Conservation (phyloP, 192 early-diverging fungal species). For the Neocallimastix lanati region DNA sequence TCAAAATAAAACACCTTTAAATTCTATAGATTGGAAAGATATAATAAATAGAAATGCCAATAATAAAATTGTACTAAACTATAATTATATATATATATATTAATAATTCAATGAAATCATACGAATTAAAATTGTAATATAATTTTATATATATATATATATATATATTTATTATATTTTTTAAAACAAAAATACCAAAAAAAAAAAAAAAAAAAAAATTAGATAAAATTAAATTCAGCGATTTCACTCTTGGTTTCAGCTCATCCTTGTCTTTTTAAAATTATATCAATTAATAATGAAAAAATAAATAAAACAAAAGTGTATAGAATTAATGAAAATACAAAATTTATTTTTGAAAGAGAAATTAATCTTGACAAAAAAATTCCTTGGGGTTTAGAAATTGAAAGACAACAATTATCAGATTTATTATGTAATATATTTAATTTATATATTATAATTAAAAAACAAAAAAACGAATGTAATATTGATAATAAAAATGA, state of each 20-base stretch:
- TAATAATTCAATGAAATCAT: no score
- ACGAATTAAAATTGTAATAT: no score
- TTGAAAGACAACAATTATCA: background rate
- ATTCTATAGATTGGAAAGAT: background rate
- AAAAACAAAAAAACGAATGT: no score
- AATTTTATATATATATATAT: no score
- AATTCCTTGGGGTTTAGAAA: background rate
- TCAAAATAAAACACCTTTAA: background rate
- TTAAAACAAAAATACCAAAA: background rate
- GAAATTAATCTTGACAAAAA: background rate
- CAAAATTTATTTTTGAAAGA: background rate
- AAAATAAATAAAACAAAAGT: background rate
- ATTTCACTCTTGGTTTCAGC: background rate
- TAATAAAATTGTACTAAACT: background rate
- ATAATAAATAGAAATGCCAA: background rate
- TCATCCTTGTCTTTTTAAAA: background rate
- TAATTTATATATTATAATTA: no score
- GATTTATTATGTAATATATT: background rate
- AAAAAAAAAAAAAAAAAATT: background rate
- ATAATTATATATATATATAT: no score
- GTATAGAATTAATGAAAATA: background rate
- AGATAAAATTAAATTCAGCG: background rate
- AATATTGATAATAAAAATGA: no score
- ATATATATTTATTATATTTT: no score
- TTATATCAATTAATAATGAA: background rate